Conservation (phyloP, 2,329 filamentous ascomycete species). For the Fusarium sacchari region DNA sequence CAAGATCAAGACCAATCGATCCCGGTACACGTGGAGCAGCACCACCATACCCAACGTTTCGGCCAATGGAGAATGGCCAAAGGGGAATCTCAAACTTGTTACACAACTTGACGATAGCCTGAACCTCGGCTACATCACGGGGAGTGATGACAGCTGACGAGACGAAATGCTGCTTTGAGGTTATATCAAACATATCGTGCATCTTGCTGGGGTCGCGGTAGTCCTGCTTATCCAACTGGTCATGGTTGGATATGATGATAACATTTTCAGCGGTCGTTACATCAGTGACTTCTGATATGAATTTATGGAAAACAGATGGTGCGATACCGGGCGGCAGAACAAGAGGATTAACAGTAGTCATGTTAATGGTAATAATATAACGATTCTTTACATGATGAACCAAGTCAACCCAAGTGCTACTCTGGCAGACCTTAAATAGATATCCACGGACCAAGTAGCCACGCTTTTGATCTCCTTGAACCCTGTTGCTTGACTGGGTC, state of each 20-base stretch:
- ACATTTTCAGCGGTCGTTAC: slow-evolving; percentile 16
- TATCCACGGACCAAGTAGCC: fast-evolving
- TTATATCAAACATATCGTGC: slow-evolving; percentile 36
- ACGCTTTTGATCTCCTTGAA: fast-evolving
- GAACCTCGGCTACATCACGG: slow-evolving; percentile 26
- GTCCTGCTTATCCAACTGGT: slow-evolving; percentile 11
- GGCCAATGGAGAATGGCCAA: slow-evolving; percentile 35
- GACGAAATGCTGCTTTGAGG: slow-evolving; percentile 23
- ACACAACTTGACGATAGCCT: slow-evolving; percentile 8
- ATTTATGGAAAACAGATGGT: slow-evolving; percentile 7
- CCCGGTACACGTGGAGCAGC: slow-evolving; percentile 30
- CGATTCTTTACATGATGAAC: no score
- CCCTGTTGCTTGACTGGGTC: no score
- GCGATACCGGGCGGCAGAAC: slow-evolving; percentile 15
- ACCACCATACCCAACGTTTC: slow-evolving; percentile 31
- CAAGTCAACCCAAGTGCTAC: no score
- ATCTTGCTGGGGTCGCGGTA: slow-evolving; percentile 32
- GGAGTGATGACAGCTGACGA: slow-evolving; percentile 29
- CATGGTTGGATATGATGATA: not conserved
- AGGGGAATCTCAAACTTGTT: slow-evolving; percentile 32
- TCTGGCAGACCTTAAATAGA: not conserved
- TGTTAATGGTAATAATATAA: not conserved
- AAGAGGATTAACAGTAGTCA: not conserved
- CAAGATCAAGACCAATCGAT: slow-evolving; percentile 13
- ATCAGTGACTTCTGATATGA: not conserved